Evolutionary conservation across 1,284 basidiomycete species (phyloP).

Genomic region (Cutaneotrichosporon cavernicola): DNA sequence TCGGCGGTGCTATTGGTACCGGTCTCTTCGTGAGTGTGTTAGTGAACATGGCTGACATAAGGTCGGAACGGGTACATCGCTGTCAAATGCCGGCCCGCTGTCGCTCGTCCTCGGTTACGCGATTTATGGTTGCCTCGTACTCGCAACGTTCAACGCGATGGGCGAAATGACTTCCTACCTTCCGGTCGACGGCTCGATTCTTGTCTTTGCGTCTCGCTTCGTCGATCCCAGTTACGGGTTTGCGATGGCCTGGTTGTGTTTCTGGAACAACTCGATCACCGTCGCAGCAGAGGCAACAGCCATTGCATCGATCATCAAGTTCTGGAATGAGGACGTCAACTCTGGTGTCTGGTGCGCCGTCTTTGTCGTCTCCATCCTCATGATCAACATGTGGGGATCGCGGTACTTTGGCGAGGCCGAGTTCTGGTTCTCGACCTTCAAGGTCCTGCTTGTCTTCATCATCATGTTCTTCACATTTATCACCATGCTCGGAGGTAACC

Average conservation of each 20-base stretch:
- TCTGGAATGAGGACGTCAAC: constrained; percentile 20
- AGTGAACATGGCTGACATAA: not conserved
- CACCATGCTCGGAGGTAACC: constrained; percentile 69
- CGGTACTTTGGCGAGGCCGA: constrained; percentile 22
- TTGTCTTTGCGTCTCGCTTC: constrained; percentile 23
- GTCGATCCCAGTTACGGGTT: constrained; percentile 22
- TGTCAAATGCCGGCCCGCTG: constrained; percentile 21
- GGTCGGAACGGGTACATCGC: constrained; percentile 16
- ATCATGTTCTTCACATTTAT: constrained; percentile 64
- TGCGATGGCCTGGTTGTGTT: constrained; percentile 22
- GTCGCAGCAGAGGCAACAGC: constrained; percentile 20
- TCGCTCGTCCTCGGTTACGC: constrained; percentile 23
- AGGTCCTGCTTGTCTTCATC: constrained; percentile 21
- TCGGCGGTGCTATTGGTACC: constrained; percentile 56
- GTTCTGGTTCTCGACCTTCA: constrained; percentile 27
- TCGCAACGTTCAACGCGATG: constrained; percentile 26
- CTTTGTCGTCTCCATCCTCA: constrained; percentile 10
- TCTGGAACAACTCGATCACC: constrained; percentile 21
- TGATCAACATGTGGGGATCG: constrained; percentile 22
- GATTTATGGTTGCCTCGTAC: constrained; percentile 19
- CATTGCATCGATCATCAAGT: constrained; percentile 17
- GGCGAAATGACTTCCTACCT: constrained; percentile 28
- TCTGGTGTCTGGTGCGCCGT: constrained; percentile 16
- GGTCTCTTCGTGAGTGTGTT: constrained; percentile 44
- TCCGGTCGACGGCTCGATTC: constrained; percentile 24